phyloP scores from a whole-genome alignment of 1,284 basidiomycete species.

The Pisolithus thermaeus region DNA sequence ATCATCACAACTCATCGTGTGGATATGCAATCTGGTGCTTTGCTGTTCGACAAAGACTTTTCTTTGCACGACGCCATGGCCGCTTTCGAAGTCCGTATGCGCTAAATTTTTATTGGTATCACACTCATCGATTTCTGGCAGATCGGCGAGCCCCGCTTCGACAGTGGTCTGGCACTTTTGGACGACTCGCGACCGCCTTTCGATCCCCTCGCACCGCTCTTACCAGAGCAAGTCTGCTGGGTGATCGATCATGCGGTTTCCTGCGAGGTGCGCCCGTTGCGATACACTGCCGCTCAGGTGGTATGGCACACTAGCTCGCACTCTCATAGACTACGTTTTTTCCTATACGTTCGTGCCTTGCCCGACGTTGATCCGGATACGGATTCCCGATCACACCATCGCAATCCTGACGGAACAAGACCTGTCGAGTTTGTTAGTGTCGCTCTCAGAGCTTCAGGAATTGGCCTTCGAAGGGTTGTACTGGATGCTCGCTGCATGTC shows the following conservation, averaged over 20 bases:
- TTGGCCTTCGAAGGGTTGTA: conserved; percentile 48
- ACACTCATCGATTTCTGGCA: conserved; percentile 27
- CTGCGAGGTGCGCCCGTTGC: conserved; percentile 36
- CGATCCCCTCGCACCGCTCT: conserved; percentile 56
- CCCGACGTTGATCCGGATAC: too few species aligned
- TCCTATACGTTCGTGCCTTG: too few species aligned
- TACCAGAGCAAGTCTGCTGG: conserved; percentile 79
- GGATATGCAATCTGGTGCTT: conserved; percentile 64
- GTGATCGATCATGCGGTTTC: conserved; percentile 38
- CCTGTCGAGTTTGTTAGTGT: too few species aligned
- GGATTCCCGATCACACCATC: too few species aligned
- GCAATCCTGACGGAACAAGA: too few species aligned
- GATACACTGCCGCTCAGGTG: too few species aligned
- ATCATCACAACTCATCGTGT: conserved; percentile 5
- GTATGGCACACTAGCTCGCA: too few species aligned
- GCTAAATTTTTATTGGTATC: conserved; percentile 4
- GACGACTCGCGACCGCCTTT: conserved; percentile 47
- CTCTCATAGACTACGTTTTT: too few species aligned
- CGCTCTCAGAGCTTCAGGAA: too few species aligned
- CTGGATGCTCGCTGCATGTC: not conserved
- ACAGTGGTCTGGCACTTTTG: conserved; percentile 66
- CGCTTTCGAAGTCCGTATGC: conserved; percentile 64
- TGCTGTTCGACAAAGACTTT: conserved; percentile 69
- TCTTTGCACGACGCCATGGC: conserved; percentile 85
- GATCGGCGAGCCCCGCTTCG: conserved; percentile 89